phyloP scores from a whole-genome alignment of 2,329 filamentous ascomycete species.

The Fusarium sororula region DNA sequence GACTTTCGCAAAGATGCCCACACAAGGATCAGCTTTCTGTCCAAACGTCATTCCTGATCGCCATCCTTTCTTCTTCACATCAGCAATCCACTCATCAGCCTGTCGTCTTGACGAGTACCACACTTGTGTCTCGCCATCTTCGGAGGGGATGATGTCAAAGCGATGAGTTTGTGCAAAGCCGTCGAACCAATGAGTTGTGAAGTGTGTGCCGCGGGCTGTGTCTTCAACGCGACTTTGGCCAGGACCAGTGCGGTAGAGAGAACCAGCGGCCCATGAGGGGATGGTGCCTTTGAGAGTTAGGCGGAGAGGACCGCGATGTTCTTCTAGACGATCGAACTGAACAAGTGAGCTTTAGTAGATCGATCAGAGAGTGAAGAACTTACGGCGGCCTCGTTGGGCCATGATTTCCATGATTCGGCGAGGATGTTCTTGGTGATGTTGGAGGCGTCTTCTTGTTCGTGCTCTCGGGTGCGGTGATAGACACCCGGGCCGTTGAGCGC shows the following conservation, averaged over 20 bases:
- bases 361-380: not conserved
- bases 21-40: constrained; percentile 77
- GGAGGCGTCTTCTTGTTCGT: constrained; percentile 41
- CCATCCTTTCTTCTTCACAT: constrained; percentile 68
- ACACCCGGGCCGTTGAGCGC: constrained; percentile 41
- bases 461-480: constrained; percentile 39
- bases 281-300: constrained; percentile 72
- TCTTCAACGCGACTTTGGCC: constrained; percentile 69
- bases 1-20: constrained; percentile 76
- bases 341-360: not conserved
- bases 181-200: constrained; percentile 82
- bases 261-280: constrained; percentile 75
- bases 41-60: constrained; percentile 71
- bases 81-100: constrained; percentile 68
- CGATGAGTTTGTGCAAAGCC: constrained; percentile 76
- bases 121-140: constrained; percentile 52
- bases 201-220: constrained; percentile 67
- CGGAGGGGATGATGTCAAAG: constrained; percentile 70
- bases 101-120: constrained; percentile 77
- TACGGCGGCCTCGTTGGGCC: constrained; percentile 61
- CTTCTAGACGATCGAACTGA: constrained; percentile 74
- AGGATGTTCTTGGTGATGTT: constrained; percentile 41
- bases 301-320: constrained; percentile 71
- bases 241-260: constrained; percentile 78
- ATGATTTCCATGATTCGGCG: constrained; percentile 50